Conservation (phyloP, 2,329 filamentous ascomycete genomes). For the Myriosclerotinia curreyana region DNA sequence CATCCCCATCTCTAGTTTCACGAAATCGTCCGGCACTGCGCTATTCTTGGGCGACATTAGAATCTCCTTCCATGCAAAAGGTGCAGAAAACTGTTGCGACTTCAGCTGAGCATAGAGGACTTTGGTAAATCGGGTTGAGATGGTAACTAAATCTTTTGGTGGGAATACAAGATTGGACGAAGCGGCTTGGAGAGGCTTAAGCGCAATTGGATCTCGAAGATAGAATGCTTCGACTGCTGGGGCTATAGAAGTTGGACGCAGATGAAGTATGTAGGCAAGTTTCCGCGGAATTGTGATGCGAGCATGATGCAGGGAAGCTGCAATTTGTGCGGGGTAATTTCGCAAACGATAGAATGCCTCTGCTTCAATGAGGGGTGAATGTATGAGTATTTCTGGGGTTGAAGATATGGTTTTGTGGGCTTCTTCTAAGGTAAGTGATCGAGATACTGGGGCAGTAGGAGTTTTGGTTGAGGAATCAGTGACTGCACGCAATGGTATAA, state of each 20-base stretch:
- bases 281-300: constrained; percentile 74
- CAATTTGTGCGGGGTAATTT: constrained; percentile 77
- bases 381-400: constrained; percentile 58
- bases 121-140: constrained; percentile 80
- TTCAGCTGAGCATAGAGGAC: constrained; percentile 88
- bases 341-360: constrained; percentile 88
- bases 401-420: constrained; percentile 60
- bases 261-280: constrained; percentile 74
- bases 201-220: constrained; percentile 73
- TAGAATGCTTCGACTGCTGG: constrained; percentile 91
- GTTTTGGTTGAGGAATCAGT: constrained; percentile 40
- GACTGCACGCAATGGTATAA: constrained; percentile 59
- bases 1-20: constrained; percentile 69
- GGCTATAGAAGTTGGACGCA: constrained; percentile 71
- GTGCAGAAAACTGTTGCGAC: constrained; percentile 75
- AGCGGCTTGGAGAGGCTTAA: constrained; percentile 64
- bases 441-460: constrained; percentile 41
- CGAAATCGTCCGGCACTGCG: constrained; percentile 34
- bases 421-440: constrained; percentile 57
- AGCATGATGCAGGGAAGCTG: constrained; percentile 71
- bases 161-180: constrained; percentile 60
- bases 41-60: constrained; percentile 38
- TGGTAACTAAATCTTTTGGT: constrained; percentile 73
- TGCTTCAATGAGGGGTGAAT: constrained; percentile 72
- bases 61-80: constrained; percentile 49